These are phyloP conservation scores for Phytophthora melonis DNA, from an alignment of 352 stramenopile species.

Conservation along the genomic window DNA sequence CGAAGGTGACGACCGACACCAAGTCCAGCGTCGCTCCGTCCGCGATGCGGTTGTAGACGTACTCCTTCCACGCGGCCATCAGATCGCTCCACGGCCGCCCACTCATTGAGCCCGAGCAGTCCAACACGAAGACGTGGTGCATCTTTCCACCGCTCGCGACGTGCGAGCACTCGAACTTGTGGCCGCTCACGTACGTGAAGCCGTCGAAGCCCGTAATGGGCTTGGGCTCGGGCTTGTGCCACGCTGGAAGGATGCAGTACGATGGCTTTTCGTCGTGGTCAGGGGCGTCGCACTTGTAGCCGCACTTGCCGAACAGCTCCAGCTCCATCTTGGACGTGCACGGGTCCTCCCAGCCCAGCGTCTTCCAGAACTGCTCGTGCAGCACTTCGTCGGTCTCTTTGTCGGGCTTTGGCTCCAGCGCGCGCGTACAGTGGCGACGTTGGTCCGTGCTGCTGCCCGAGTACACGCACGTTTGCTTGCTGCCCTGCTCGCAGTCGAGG, in stretches of 20 bases:
- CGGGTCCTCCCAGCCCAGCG: constrained; percentile 78
- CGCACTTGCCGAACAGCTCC: constrained; percentile 77
- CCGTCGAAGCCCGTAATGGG: constrained; percentile 44
- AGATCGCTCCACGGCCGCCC: constrained; percentile 69
- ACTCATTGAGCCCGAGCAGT: constrained; percentile 80
- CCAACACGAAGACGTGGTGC: constrained; percentile 87
- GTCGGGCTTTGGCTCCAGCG: constrained; percentile 61
- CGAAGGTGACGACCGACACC: constrained; percentile 83
- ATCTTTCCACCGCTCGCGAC: constrained; percentile 54
- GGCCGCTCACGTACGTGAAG: constrained; percentile 66
- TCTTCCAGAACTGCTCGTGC: constrained; percentile 83
- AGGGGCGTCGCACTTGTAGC: constrained; percentile 71
- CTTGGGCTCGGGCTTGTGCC: constrained; percentile 54
- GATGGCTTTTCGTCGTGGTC: constrained; percentile 70
- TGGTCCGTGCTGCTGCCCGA: constrained; percentile 56
- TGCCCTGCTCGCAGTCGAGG: constrained; percentile 63
- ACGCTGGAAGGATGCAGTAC: constrained; percentile 71
- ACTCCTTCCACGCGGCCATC: constrained; percentile 65
- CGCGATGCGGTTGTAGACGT: constrained; percentile 71
- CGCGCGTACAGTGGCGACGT: constrained; percentile 71
- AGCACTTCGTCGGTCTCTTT: constrained; percentile 75
- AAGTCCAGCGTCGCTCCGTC: constrained; percentile 65
- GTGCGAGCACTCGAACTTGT: constrained; percentile 85
- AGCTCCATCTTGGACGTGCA: constrained; percentile 64
- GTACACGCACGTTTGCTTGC: constrained; percentile 56